Evolutionary conservation across 139 green algal genomes (phyloP).

Genomic region (Parachlorella kessleri): DNA sequence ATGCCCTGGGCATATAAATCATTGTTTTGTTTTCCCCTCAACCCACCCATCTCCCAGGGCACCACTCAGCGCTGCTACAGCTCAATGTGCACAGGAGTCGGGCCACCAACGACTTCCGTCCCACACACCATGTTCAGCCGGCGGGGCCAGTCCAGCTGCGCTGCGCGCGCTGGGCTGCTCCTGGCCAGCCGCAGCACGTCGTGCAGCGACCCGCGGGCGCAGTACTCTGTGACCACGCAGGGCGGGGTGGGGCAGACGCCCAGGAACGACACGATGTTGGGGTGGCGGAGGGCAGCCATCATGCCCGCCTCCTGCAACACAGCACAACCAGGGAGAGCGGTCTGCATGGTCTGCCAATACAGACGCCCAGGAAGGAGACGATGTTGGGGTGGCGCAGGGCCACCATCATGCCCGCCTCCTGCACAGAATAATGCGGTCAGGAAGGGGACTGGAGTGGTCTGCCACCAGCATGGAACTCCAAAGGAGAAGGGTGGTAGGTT

Average conservation of each 20-base stretch:
- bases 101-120: background rate
- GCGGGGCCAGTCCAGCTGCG: constrained; percentile 48
- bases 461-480: too few relatives aligned
- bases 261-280: constrained; percentile 64
- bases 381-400: constrained; percentile 58
- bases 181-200: constrained; percentile 48
- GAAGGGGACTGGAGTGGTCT: too few relatives aligned
- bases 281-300: constrained; percentile 54
- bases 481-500: too few relatives aligned
- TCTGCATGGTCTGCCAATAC: too few relatives aligned
- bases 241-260: constrained; percentile 48
- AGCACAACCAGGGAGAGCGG: too few relatives aligned
- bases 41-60: too few relatives aligned
- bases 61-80: too few relatives aligned
- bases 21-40: too few relatives aligned
- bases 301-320: constrained; percentile 29
- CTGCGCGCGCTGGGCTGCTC: constrained; percentile 8
- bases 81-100: too few relatives aligned
- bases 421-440: too few relatives aligned
- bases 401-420: constrained; percentile 46
- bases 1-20: too few relatives aligned
- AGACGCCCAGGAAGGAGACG: constrained; percentile 61
- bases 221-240: constrained; percentile 52
- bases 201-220: constrained; percentile 50
- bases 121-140: constrained; percentile 42